Evolutionary conservation across 768 basidiomycete species (phyloP).

Genomic region (Xerocomellus chrysenteron): DNA sequence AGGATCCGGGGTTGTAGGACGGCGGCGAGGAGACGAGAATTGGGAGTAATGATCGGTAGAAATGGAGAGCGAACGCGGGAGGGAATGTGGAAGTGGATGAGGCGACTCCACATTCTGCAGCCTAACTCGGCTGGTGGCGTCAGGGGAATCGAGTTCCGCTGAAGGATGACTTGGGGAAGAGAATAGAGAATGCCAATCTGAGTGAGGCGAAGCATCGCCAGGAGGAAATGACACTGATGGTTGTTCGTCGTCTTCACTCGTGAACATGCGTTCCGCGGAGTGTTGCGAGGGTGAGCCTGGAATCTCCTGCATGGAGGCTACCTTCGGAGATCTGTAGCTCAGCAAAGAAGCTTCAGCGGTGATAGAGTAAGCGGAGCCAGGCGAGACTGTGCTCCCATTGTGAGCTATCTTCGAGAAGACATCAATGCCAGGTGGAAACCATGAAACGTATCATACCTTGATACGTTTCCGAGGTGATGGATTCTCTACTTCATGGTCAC

Average conservation of each 20-base stretch:
- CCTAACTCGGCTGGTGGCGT: not conserved
- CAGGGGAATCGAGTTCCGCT: not conserved
- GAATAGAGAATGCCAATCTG: slow-evolving; percentile 19
- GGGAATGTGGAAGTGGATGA: not conserved
- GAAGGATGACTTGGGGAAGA: slow-evolving; percentile 15
- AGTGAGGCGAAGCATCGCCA: slow-evolving; percentile 1
- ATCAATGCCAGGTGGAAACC: slow-evolving; percentile 7
- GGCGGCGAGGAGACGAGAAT: slow-evolving; percentile 15
- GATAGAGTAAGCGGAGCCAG: not conserved
- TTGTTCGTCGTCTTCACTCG: not conserved
- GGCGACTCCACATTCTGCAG: not conserved
- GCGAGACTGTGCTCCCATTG: not conserved
- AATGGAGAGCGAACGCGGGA: slow-evolving; percentile 13
- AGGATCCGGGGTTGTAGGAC: slow-evolving; percentile 19
- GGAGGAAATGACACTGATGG: not conserved
- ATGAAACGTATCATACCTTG: slow-evolving; percentile 27
- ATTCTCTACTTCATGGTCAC: slow-evolving; percentile 9
- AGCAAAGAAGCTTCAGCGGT: not conserved
- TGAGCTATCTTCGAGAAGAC: slow-evolving; percentile 20
- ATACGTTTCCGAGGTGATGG: slow-evolving; percentile 39
- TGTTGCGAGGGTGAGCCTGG: not conserved
- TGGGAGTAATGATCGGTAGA: slow-evolving; percentile 12
- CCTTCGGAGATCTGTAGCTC: not conserved
- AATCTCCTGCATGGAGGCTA: not conserved
- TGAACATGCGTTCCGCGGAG: not conserved